Evolutionary conservation across 2,329 filamentous ascomycete species (phyloP), one percentile per base, ranked within the genome.

Genomic region (Cercospora berteroae): DNA sequence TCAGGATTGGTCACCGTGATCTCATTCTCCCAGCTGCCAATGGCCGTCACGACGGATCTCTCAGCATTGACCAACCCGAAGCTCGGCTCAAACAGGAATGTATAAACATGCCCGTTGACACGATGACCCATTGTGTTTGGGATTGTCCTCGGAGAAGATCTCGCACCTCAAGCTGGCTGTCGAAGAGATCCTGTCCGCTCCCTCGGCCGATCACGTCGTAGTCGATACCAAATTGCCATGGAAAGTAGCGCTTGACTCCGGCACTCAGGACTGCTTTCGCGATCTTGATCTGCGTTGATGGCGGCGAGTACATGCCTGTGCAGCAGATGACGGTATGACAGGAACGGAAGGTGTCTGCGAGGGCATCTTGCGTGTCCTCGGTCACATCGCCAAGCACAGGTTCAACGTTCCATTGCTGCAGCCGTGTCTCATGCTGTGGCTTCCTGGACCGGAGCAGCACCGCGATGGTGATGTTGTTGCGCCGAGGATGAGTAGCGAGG

Each of bases 191-290:
- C 76, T 90, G 88, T 52, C 85, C 80, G 27, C 84, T 86, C 0
- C 85, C 84, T 0, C 80, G 76, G 0, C 88, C 88, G 16, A 91
- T 86, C 29, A 80, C 75, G 65, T 92, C 89, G 77, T 92, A 92
- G 74, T 92, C 88, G 25, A 91, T 86, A 0, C 90, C 90, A 75
- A 89, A 92, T 76, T 92, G 89, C 90, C 90, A 92, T 0, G 90
- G 89, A 18, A 92, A 83, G 74, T 84, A 92, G 0, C 85, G 79
- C 13, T 77, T 71, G 0, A 84, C 82, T 0, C 79, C 77, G 0
- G 85, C 87, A 10, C 77, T 75, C 0, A 91, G 77, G 0, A 83
- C 85, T 0, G 89, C 88, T 10, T 80, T 73, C 0, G 85, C 78
- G 18, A 91, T 79, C 71, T 89, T 89, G 1, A 82, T 69, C 73